Percentiles rank a stretch among this genome's conserved stretches.
These are phyloP conservation scores for Tanacetum coccineum DNA, from an alignment of 129 eudicot genomes.

Conservation along the genomic window DNA sequence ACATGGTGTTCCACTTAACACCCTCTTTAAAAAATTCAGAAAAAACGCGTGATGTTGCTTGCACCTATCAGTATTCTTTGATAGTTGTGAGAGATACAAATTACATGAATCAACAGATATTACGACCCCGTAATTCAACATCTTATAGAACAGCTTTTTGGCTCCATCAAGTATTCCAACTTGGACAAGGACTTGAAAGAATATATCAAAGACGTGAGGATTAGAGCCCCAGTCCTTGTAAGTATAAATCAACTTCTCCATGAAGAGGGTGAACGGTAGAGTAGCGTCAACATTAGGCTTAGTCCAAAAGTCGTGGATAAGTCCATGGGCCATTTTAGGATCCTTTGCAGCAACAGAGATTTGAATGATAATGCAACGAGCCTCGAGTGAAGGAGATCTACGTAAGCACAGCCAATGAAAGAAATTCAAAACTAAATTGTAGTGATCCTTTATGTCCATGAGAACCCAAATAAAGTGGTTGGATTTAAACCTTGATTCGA, in stretches of 20 bases:
- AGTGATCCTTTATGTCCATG: conserved; percentile 70
- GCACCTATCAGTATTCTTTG: conserved; percentile 35
- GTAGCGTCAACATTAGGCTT: conserved; percentile 49
- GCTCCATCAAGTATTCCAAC: conserved; percentile 62
- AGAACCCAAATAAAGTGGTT: conserved; percentile 94
- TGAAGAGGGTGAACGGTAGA: conserved; percentile 49
- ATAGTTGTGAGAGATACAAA: conserved; percentile 50
- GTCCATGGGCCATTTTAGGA: conserved; percentile 40
- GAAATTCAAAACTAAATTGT: conserved; percentile 58
- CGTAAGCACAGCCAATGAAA: conserved; percentile 66
- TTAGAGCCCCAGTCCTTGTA: conserved; percentile 87
- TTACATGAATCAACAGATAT: conserved; percentile 72
- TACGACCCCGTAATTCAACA: conserved; percentile 69
- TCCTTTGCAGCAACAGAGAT: conserved; percentile 75
- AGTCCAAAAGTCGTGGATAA: conserved; percentile 65
- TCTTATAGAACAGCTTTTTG: conserved; percentile 56
- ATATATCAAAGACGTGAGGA: conserved; percentile 78
- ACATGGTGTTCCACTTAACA: conserved; percentile 64
- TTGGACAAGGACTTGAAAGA: conserved; percentile 77
- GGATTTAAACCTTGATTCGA: conserved; percentile 63
- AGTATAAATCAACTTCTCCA: conserved; percentile 78
- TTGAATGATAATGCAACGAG: conserved; percentile 76
- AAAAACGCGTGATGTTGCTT: conserved; percentile 40
- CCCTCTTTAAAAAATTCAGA: conserved; percentile 59
- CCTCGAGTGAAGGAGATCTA: conserved; percentile 76